Conservation (phyloP, 176 grass and related monocot species). For the Triticum timopheevii region DNA sequence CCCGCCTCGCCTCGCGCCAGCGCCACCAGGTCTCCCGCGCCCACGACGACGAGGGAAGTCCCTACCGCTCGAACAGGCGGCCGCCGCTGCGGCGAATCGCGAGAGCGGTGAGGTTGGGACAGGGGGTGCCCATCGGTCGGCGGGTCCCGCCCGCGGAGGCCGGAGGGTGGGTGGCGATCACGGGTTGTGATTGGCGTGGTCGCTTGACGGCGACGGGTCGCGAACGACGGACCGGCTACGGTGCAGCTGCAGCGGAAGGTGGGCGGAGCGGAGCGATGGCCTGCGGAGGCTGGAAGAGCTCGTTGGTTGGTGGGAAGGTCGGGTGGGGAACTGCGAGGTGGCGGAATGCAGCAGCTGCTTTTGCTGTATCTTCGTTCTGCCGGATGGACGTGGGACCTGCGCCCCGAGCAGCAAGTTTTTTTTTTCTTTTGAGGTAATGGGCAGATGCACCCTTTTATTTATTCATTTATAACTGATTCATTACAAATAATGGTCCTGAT, state of each 20-base stretch:
- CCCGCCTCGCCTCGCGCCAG: not conserved
- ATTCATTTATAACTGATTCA: too few relatives aligned
- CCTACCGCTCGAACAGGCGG: slow-evolving; percentile 47
- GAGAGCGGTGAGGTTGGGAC: slow-evolving; percentile 27
- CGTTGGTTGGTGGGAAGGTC: not conserved
- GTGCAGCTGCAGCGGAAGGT: not conserved
- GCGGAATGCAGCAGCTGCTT: not conserved
- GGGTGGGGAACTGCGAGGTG: not conserved
- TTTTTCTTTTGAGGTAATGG: too few relatives aligned
- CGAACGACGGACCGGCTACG: not conserved
- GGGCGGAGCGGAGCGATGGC: not conserved
- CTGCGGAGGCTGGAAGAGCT: slow-evolving; percentile 15
- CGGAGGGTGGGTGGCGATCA: not conserved
- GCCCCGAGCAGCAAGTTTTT: too few relatives aligned
- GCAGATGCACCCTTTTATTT: too few relatives aligned
- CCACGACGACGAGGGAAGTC: not conserved
- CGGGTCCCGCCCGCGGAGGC: not conserved
- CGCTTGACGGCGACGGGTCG: not conserved
- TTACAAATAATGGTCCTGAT: too few relatives aligned
- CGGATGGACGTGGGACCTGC: not conserved
- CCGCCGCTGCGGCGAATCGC: slow-evolving; percentile 43
- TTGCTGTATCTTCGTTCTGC: not conserved
- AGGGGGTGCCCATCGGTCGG: slow-evolving; percentile 37
- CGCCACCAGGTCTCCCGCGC: not conserved
- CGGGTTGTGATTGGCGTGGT: not conserved